Evolutionary conservation across 208 protist species (phyloP), one percentile per base, ranked within the genome.

Genomic region (Leishmania major): DNA sequence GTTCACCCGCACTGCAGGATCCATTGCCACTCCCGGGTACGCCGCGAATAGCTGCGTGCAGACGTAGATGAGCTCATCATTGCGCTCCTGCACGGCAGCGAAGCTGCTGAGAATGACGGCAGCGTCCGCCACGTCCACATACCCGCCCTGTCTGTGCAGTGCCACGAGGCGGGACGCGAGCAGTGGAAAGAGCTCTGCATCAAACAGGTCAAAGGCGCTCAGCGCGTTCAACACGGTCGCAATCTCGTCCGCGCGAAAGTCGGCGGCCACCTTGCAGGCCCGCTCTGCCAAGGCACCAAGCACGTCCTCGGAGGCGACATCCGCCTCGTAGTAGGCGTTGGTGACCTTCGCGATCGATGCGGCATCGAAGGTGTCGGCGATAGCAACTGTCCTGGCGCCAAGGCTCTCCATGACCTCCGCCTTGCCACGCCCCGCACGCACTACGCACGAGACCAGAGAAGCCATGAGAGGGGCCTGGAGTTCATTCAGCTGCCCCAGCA

Each of bases 131-230:
- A 87, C 80, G 77, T 87, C 88, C 37, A 98, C 82, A 80, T 92
- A 93, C 47, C 75, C 87, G 49, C 84, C 89, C 79, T 94, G 90
- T 71, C 91, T 87, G 51, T 88, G 80, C 69, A 96, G 83, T 31
- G 86, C 88, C 25, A 89, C 76, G 49, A 97, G 75, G 17, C 95
- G 93, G 3, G 93, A 91, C 28, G 92, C 92, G 37, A 98, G 91
- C 69, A 98, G 85, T n/a, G 95, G 95, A 79, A 96, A 98, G 31
- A 98, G 85, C 77, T 98, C 93, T 17, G 85, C 95, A 75, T 98
- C 95, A 81, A 98, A 98, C 59, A 98, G 88, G 74, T 98, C 95
- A 78, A 98, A 96, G 53, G 88, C 80, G 78, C 89, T 94, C 59
- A 98, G 88, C 40, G 93, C 90, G 72, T 93, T 89, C 49, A 98